Conservation (phyloP, 148 eudicot species). For the Nyssa sinensis region DNA sequence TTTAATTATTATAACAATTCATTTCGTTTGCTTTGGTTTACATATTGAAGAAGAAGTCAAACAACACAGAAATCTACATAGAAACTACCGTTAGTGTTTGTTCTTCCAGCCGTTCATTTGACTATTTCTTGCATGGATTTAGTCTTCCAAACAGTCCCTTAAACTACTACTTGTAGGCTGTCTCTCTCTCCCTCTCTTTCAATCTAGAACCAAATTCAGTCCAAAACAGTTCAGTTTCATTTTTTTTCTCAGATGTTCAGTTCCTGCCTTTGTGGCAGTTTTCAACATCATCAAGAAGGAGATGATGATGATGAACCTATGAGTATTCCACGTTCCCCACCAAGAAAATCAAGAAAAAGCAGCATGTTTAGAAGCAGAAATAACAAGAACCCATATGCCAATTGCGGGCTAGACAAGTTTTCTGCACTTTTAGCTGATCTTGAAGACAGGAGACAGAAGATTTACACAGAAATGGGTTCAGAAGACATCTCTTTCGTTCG, state of each 20-base stretch:
- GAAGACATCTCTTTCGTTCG: conserved; percentile 48
- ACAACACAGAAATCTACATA: too few relatives aligned
- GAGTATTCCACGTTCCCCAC: conserved; percentile 16
- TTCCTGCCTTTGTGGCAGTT: conserved; percentile 31
- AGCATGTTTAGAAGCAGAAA: conserved; percentile 23
- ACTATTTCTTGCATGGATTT: too few relatives aligned
- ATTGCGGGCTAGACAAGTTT: conserved; percentile 44
- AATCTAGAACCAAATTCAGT: not conserved
- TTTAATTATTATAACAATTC: too few relatives aligned
- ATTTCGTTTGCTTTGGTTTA: too few relatives aligned
- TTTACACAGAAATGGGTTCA: conserved; percentile 42
- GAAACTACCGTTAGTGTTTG: too few relatives aligned
- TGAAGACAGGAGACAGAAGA: conserved; percentile 47
- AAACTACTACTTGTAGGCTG: too few relatives aligned
- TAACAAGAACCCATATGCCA: conserved; percentile 50
- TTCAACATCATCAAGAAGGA: conserved; percentile 16
- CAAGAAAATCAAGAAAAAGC: conserved; percentile 28
- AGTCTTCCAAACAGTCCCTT: too few relatives aligned
- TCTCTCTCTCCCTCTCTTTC: too few relatives aligned
- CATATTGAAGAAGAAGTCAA: too few relatives aligned
- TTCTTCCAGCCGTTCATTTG: too few relatives aligned
- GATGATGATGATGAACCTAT: conserved; percentile 13
- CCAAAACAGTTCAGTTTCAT: too few relatives aligned
- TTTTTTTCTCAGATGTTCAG: conserved; percentile 14
- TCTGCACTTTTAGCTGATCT: conserved; percentile 55